These are phyloP conservation scores for Chlorella sp. DNA, from an alignment of 139 green algal genomes.

Conservation along the genomic window DNA sequence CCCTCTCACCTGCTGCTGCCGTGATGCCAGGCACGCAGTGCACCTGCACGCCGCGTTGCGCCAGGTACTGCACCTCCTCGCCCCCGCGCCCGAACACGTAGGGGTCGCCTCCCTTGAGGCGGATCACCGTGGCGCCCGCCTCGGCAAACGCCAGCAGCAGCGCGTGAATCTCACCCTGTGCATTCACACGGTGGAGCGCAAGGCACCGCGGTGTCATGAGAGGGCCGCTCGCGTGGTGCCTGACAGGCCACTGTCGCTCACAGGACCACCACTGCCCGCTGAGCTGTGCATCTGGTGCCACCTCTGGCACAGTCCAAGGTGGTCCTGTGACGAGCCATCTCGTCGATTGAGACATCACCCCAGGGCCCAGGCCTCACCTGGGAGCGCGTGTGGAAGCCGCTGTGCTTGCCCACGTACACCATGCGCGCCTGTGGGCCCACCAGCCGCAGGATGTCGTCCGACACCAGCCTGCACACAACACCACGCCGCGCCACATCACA, in stretches of 20 bases:
- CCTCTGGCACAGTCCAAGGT: too few relatives aligned
- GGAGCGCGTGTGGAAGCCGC: conserved; percentile 87
- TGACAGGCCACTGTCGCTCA: too few relatives aligned
- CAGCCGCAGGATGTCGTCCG: conserved; percentile 83
- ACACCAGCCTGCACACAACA: conserved; percentile 16
- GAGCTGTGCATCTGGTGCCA: too few relatives aligned
- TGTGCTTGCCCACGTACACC: conserved; percentile 98
- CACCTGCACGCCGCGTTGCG: conserved; percentile 69
- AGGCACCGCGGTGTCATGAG: too few relatives aligned
- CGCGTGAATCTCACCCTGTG: conserved; percentile 81
- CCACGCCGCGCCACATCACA: too few relatives aligned
- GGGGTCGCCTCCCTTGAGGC: conserved; percentile 92
- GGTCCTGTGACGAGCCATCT: too few relatives aligned
- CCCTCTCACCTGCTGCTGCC: conserved; percentile 26
- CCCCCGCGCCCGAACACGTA: conserved; percentile 92
- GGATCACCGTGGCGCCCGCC: conserved; percentile 60
- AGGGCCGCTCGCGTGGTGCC: too few relatives aligned
- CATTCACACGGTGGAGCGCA: too few relatives aligned
- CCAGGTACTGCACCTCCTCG: conserved; percentile 88
- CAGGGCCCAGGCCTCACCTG: too few relatives aligned
- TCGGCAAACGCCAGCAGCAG: conserved; percentile 86
- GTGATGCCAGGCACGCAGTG: conserved; percentile 84
- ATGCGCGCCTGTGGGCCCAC: conserved; percentile 66
- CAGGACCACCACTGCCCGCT: too few relatives aligned
- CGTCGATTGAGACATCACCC: too few relatives aligned